Percentiles rank a stretch among this genome's conserved stretches.
Evolutionary conservation across 2,329 filamentous ascomycete species (phyloP).

Genomic region (Arthrobotrys sinensis): DNA sequence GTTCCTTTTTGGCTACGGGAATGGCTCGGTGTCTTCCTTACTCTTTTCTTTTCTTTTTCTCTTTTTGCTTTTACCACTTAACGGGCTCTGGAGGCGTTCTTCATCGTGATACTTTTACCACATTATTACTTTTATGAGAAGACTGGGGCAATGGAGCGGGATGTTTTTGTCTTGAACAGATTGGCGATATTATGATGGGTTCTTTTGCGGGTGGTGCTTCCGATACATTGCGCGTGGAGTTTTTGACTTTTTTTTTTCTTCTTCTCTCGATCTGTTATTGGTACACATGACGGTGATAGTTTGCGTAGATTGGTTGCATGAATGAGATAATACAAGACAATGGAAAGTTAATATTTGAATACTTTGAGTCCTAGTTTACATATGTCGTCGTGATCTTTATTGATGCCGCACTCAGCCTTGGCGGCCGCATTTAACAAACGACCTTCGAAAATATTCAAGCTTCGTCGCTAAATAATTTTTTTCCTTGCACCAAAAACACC

Average conservation of each 20-base stretch:
- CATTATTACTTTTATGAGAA: constrained; percentile 25
- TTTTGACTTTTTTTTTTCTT: constrained; percentile 2
- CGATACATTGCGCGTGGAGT: constrained; percentile 30
- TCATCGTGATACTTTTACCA: constrained; percentile 50
- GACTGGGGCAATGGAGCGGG: constrained; percentile 25
- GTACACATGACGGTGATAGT: background rate
- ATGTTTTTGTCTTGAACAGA: constrained; percentile 21
- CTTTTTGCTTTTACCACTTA: constrained; percentile 36
- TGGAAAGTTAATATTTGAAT: background rate
- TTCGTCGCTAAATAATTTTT: constrained; percentile 26
- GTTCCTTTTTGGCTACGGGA: constrained; percentile 20
- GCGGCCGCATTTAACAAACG: constrained; percentile 15
- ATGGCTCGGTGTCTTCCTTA: constrained; percentile 45
- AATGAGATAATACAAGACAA: background rate
- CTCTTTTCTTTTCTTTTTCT: constrained; percentile 31
- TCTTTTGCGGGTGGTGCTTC: constrained; percentile 22
- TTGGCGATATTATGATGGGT: constrained; percentile 31
- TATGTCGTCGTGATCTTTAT: background rate
- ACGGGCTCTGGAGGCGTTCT: constrained; percentile 60
- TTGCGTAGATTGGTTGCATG: constrained; percentile 7
- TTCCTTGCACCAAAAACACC: background rate
- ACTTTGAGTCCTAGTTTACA: background rate
- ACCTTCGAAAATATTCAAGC: background rate
- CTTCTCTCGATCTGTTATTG: background rate
- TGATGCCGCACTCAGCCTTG: constrained; percentile 12